These are phyloP conservation scores for Teunomyces lycoperdinae DNA, from an alignment of 805 yeast genomes.

Conservation along the genomic window DNA sequence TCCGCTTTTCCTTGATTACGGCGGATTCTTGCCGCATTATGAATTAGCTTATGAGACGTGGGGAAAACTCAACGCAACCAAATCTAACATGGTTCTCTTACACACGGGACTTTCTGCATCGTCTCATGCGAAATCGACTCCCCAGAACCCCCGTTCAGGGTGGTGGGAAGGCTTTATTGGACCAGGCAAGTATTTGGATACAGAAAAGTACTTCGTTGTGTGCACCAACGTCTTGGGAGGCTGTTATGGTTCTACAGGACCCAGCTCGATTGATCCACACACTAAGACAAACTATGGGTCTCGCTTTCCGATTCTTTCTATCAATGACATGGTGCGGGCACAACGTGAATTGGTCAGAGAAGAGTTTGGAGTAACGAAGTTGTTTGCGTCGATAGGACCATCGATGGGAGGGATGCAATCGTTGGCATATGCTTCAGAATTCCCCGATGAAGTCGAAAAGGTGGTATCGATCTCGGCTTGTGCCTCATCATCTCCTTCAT, in stretches of 20 bases:
- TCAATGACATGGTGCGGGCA: constrained; percentile 89
- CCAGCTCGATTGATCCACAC: constrained; percentile 74
- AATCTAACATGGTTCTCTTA: constrained; percentile 70
- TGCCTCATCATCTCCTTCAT: constrained; percentile 90
- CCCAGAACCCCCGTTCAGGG: constrained; percentile 65
- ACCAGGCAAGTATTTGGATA: constrained; percentile 74
- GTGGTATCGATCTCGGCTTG: constrained; percentile 86
- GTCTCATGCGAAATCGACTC: constrained; percentile 86
- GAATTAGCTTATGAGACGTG: constrained; percentile 91
- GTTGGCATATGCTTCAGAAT: constrained; percentile 81
- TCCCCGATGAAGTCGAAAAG: constrained; percentile 70
- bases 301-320: constrained; percentile 78
- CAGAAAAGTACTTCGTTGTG: constrained; percentile 74
- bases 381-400: constrained; percentile 82
- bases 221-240: constrained; percentile 95
- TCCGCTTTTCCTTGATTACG: constrained; percentile 76
- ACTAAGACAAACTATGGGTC: constrained; percentile 72
- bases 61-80: constrained; percentile 67
- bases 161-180: constrained; percentile 98
- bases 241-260: constrained; percentile 94
- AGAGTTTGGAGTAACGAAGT: constrained; percentile 58
- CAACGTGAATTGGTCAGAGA: constrained; percentile 67
- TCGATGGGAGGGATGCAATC: constrained; percentile 99
- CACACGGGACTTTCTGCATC: constrained; percentile 94
- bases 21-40: constrained; percentile 70